Conservation (phyloP, 129 eudicot genomes). For the Mikania micrantha region DNA sequence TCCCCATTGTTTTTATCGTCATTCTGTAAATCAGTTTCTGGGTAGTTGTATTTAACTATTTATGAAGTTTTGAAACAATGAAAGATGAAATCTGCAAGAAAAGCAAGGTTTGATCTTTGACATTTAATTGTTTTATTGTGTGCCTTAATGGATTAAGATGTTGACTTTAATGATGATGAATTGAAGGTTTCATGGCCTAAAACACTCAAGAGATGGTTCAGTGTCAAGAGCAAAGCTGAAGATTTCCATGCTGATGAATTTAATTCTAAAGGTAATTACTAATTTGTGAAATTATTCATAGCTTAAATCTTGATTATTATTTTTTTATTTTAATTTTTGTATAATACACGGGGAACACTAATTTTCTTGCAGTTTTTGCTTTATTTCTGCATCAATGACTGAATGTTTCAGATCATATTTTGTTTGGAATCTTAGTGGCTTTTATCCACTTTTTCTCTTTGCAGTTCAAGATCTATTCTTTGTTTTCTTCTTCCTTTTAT, state of each 20-base stretch:
- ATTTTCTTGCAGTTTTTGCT: slow-evolving; percentile 34
- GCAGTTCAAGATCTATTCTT: slow-evolving; percentile 41
- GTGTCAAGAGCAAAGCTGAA: slow-evolving; percentile 71
- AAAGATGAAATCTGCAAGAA: slow-evolving; percentile 79
- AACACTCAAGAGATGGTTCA: slow-evolving; percentile 85
- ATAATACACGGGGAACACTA: slow-evolving; percentile 21
- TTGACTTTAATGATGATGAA: slow-evolving; percentile 23
- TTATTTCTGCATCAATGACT: slow-evolving; percentile 39
- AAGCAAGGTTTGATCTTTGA: slow-evolving; percentile 60
- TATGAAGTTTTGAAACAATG: slow-evolving; percentile 65
- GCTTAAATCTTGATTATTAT: neutral
- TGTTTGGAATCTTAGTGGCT: slow-evolving; percentile 30
- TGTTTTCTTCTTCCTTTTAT: slow-evolving; percentile 33
- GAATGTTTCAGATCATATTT: slow-evolving; percentile 18
- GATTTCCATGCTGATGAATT: slow-evolving; percentile 84
- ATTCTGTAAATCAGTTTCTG: neutral
- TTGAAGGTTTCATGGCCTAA: slow-evolving; percentile 88
- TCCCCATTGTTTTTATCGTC: neutral
- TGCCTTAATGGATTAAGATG: neutral
- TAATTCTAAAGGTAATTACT: slow-evolving; percentile 55
- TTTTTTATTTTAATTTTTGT: neutral
- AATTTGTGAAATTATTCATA: slow-evolving; percentile 2
- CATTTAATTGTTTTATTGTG: neutral
- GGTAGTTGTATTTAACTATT: slow-evolving; percentile 7
- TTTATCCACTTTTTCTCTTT: slow-evolving; percentile 28